Conservation (phyloP, 1,284 basidiomycete genomes). For the Clitocybe nebularis region DNA sequence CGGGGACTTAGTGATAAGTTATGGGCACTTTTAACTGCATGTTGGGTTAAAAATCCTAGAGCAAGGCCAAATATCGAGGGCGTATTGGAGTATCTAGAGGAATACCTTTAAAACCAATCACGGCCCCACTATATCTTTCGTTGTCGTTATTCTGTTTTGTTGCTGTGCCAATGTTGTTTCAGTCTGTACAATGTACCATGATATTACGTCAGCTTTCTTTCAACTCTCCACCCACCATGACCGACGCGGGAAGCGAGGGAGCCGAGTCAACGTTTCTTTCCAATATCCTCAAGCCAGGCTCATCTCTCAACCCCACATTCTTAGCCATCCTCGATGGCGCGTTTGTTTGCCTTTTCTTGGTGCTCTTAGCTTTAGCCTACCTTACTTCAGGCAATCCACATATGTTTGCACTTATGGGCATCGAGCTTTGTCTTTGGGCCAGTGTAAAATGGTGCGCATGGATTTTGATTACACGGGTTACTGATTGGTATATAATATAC, state of each 20-base stretch:
- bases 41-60: slow-evolving; percentile 36
- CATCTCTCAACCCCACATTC: slow-evolving; percentile 68
- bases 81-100: slow-evolving; percentile 19
- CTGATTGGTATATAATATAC: slow-evolving; percentile 21
- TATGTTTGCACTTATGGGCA: slow-evolving; percentile 55
- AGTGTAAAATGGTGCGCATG: slow-evolving; percentile 70
- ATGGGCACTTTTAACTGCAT: slow-evolving; percentile 41
- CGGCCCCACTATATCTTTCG: not conserved
- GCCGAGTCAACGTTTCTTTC: slow-evolving; percentile 36
- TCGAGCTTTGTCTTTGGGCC: slow-evolving; percentile 66
- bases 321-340: slow-evolving; percentile 59
- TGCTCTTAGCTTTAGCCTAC: slow-evolving; percentile 53
- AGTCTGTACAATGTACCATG: not conserved
- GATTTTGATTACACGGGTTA: slow-evolving; percentile 15
- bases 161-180: not conserved
- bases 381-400: slow-evolving; percentile 61
- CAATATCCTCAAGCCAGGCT: slow-evolving; percentile 64
- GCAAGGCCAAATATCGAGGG: slow-evolving; percentile 39
- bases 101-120: not conserved
- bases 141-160: not conserved
- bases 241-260: slow-evolving; percentile 6
- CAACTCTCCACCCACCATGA: not conserved
- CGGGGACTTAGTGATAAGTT: slow-evolving; percentile 45
- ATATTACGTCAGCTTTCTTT: not conserved
- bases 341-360: slow-evolving; percentile 51